phyloP scores from a whole-genome alignment of 345 rosid genomes.

The Clausena lansium region DNA sequence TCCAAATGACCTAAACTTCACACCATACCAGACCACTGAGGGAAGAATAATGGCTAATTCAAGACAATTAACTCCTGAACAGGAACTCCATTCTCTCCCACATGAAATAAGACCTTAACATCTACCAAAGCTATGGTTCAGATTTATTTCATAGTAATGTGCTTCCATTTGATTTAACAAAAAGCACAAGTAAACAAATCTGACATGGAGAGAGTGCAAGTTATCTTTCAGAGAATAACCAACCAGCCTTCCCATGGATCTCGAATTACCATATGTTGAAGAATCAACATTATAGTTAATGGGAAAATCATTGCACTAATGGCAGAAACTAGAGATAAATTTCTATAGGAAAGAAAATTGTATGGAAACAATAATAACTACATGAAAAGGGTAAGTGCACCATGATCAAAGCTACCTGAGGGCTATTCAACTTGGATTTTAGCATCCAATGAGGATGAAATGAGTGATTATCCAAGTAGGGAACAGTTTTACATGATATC shows the following conservation, averaged over 20 bases:
- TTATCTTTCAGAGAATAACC: neutral
- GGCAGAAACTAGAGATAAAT: neutral
- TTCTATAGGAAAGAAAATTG: neutral
- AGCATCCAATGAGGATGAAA: neutral
- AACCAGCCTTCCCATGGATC: neutral
- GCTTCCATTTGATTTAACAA: neutral
- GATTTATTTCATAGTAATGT: neutral
- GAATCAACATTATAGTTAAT: neutral
- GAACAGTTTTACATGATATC: constrained; percentile 1
- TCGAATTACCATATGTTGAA: neutral
- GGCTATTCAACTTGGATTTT: constrained; percentile 5
- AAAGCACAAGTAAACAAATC: neutral
- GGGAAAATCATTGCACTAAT: neutral
- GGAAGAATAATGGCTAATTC: neutral
- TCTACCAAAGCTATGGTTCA: neutral
- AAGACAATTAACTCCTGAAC: neutral
- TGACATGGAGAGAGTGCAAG: neutral
- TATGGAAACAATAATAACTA: neutral
- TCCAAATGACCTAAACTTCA: neutral
- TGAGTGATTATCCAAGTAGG: constrained; percentile 15
- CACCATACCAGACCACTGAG: neutral
- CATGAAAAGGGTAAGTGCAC: neutral
- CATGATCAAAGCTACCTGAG: constrained; percentile 16
- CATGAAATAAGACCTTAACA: neutral
- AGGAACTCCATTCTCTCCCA: neutral